Conservation (phyloP, 495 filamentous ascomycete genomes). For the Podospora pseudopauciseta region DNA sequence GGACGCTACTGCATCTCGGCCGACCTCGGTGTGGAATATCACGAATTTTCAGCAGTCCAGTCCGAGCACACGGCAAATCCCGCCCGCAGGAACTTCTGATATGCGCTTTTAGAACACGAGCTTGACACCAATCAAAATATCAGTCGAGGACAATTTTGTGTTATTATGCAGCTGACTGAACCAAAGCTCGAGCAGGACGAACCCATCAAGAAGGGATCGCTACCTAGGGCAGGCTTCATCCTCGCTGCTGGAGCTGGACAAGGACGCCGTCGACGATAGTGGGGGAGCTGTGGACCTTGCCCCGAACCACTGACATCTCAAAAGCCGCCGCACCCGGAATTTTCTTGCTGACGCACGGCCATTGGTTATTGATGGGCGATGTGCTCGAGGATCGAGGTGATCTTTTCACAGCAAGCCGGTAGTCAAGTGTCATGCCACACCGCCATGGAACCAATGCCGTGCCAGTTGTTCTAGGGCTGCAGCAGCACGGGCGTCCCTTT, state of each 20-base stretch:
- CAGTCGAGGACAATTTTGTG: background rate
- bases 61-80: background rate
- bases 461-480: background rate
- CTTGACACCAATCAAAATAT: background rate
- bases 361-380: background rate
- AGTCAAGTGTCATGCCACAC: background rate
- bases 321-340: background rate
- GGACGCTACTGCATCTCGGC: background rate
- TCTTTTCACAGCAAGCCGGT: background rate
- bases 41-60: background rate
- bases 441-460: background rate
- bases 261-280: background rate
- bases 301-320: background rate
- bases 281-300: background rate
- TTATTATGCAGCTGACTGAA: background rate
- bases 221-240: background rate
- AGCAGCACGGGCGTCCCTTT: conserved; percentile 3
- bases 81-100: too few relatives aligned
- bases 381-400: background rate
- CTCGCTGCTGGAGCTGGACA: background rate
- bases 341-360: background rate
- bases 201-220: background rate
- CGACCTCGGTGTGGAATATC: background rate
- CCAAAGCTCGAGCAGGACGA: background rate
- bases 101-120: background rate